These are phyloP conservation scores for Paxillus rubicundulus DNA, from an alignment of 768 basidiomycete genomes.

Conservation along the genomic window DNA sequence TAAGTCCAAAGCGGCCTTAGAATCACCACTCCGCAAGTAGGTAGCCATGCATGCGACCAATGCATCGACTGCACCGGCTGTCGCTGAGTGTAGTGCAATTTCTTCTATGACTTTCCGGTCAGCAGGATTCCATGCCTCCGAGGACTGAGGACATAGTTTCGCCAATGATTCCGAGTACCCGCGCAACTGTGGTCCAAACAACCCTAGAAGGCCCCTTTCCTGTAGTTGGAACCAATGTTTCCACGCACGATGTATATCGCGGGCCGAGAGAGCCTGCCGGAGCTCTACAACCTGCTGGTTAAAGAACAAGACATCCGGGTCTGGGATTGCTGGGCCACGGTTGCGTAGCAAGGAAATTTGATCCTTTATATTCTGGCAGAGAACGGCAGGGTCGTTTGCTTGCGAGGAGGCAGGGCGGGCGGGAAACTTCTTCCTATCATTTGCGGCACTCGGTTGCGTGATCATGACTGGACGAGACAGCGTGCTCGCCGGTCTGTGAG, in stretches of 20 bases:
- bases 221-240: conserved; percentile 45
- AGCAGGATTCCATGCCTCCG: conserved; percentile 24
- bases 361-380: conserved; percentile 28
- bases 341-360: conserved; percentile 6
- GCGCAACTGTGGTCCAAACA: conserved; percentile 46
- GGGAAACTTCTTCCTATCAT: conserved; percentile 3
- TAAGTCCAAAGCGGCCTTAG: conserved; percentile 43
- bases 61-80: conserved; percentile 42
- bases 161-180: conserved; percentile 38
- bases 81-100: conserved; percentile 51
- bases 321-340: conserved; percentile 17
- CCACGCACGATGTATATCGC: conserved; percentile 31
- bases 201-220: conserved; percentile 40
- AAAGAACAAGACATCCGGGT: conserved; percentile 34
- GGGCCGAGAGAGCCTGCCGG: conserved; percentile 34
- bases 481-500: conserved; percentile 19
- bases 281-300: conserved; percentile 39
- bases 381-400: conserved; percentile 9
- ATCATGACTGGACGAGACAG: not conserved
- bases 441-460: not conserved
- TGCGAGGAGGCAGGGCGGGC: not conserved
- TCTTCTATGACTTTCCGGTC: conserved; percentile 37
- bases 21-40: conserved; percentile 41
- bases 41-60: conserved; percentile 49
- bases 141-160: conserved; percentile 22